These are phyloP conservation scores for Trichaptum fuscoviolaceum DNA, from an alignment of 768 basidiomycete species.

Conservation along the genomic window DNA sequence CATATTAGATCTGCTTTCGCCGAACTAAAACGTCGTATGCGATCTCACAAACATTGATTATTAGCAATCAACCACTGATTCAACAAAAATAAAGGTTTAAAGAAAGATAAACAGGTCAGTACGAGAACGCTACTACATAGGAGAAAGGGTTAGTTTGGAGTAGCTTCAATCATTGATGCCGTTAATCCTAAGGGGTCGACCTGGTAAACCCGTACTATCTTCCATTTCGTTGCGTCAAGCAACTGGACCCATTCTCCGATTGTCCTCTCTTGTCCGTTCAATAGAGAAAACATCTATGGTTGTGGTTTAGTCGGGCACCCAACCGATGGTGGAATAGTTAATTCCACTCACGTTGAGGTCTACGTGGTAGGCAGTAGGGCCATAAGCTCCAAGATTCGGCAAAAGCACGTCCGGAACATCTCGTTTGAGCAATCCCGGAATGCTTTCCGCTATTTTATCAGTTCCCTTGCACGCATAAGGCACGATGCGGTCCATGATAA, in stretches of 20 bases:
- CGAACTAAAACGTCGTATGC: no score
- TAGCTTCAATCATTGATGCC: background rate
- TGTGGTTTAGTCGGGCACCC: background rate
- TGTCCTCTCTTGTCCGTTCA: conserved; percentile 28
- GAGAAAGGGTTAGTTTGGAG: background rate
- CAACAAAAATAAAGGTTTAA: no score
- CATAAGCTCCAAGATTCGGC: conserved; percentile 21
- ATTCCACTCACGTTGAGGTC: conserved; percentile 22
- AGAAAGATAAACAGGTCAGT: no score
- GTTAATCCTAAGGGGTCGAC: background rate
- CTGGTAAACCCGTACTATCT: conserved; percentile 13
- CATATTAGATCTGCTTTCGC: no score
- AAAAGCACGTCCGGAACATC: conserved; percentile 21
- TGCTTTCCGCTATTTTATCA: background rate
- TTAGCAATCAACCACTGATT: no score
- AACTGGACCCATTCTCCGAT: conserved; percentile 10
- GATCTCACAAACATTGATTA: background rate
- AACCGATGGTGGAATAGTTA: background rate
- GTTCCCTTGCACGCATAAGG: conserved; percentile 15
- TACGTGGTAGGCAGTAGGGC: conserved; percentile 15
- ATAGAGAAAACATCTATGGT: conserved; percentile 23
- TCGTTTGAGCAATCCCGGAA: conserved; percentile 10
- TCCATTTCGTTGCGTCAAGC: conserved; percentile 25
- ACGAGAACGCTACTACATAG: background rate
- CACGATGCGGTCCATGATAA: conserved; percentile 22